phyloP scores from a whole-genome alignment of 176 grass and related monocot genomes.

The Echinochloa phyllopogon region DNA sequence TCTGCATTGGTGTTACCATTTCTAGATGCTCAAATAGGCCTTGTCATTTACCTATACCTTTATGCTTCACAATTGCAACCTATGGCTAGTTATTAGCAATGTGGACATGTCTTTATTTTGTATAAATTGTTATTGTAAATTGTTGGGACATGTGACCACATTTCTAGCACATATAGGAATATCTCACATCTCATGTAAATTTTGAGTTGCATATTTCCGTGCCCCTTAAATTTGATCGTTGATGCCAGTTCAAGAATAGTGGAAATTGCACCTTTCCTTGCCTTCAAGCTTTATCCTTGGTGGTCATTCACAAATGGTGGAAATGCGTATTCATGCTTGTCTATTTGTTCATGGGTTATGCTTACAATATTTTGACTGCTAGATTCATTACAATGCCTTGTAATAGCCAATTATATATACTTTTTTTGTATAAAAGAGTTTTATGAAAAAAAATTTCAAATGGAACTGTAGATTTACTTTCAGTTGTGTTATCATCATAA shows the following conservation, averaged over 20 bases:
- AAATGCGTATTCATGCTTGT: background rate
- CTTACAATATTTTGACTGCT: background rate
- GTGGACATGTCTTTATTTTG: background rate
- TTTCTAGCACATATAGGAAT: background rate
- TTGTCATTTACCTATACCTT: background rate
- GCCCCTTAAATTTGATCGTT: background rate
- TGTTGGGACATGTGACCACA: background rate
- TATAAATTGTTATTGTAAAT: background rate
- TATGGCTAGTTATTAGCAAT: background rate
- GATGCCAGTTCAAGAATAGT: background rate
- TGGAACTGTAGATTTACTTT: background rate
- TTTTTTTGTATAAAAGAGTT: background rate
- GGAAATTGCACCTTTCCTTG: background rate
- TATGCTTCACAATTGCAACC: background rate
- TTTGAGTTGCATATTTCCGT: background rate
- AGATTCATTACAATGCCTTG: background rate
- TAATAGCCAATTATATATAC: background rate
- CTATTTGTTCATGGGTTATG: background rate
- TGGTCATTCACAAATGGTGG: background rate
- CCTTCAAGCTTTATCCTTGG: constrained; percentile 8
- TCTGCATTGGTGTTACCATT: background rate
- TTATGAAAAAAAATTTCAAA: background rate
- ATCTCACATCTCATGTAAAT: background rate
- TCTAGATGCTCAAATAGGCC: background rate
- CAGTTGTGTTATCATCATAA: constrained; percentile 12